A percentile compares a stretch with the other conserved stretches of the same genome.
Evolutionary conservation across 176 grass and related monocot genomes (phyloP).

Genomic region (Triticum turgidum): DNA sequence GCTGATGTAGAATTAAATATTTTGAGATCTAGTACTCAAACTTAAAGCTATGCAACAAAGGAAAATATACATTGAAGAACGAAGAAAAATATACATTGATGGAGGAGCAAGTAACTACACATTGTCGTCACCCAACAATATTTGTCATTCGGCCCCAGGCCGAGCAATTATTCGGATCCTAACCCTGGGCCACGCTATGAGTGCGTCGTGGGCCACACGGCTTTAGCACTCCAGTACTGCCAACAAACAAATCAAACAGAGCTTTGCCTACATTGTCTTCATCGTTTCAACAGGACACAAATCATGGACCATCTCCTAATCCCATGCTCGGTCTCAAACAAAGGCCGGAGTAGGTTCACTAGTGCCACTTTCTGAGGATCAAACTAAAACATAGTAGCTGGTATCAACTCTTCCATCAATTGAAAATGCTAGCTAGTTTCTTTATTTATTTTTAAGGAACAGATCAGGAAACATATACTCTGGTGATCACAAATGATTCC

Average conservation of each 20-base stretch:
- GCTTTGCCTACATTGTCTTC: slow-evolving; percentile 28
- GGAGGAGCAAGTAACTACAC: background rate
- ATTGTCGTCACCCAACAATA: background rate
- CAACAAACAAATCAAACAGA: slow-evolving; percentile 36
- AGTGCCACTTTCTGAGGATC: slow-evolving; percentile 17
- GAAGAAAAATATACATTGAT: background rate
- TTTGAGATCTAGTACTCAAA: background rate
- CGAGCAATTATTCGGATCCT: slow-evolving; percentile 32
- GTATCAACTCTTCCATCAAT: background rate
- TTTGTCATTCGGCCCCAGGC: background rate
- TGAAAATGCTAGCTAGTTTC: background rate
- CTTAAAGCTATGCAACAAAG: background rate
- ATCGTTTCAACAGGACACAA: background rate
- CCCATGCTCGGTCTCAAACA: slow-evolving; percentile 24
- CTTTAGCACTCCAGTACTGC: background rate
- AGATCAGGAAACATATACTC: background rate
- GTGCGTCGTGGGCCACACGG: slow-evolving; percentile 10
- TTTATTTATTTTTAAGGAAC: background rate
- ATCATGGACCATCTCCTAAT: slow-evolving; percentile 18
- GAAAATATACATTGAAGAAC: background rate
- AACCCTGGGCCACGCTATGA: slow-evolving; percentile 21
- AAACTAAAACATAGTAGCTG: background rate
- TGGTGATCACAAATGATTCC: background rate
- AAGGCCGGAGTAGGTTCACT: slow-evolving; percentile 5
- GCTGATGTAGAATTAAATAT: too few species aligned